These are phyloP conservation scores for Coemansia sp. DNA, from an alignment of 192 early-diverging fungal species.

Conservation along the genomic window DNA sequence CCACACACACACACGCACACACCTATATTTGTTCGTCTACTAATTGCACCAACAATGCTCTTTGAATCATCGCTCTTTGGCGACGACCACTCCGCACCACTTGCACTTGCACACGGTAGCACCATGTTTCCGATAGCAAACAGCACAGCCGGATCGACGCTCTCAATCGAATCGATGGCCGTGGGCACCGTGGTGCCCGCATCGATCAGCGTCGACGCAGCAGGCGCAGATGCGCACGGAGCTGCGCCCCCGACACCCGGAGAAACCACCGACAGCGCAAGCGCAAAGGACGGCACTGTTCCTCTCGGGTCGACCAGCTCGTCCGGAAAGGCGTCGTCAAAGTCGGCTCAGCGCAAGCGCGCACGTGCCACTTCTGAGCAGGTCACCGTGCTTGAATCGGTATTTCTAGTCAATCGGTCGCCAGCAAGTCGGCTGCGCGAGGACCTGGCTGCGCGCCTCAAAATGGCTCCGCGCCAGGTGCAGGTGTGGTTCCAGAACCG, in stretches of 20 bases:
- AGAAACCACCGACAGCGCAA: neutral
- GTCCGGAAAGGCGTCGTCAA: constrained; percentile 4
- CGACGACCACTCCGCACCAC: constrained; percentile 11
- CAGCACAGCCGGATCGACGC: constrained; percentile 2
- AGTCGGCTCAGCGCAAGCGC: constrained; percentile 53
- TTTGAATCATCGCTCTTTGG: constrained; percentile 11
- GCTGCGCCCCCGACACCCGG: neutral
- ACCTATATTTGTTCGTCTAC: neutral
- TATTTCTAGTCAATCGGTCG: constrained; percentile 66
- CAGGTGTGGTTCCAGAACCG: constrained; percentile 89
- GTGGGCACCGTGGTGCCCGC: neutral
- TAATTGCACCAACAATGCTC: constrained; percentile 6
- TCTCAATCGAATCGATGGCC: constrained; percentile 1
- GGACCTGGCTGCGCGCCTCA: constrained; percentile 59
- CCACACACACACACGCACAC: neutral
- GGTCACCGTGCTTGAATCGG: constrained; percentile 64
- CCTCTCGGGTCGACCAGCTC: constrained; percentile 8
- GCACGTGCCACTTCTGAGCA: constrained; percentile 69
- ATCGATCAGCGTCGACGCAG: neutral
- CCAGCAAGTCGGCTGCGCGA: constrained; percentile 64
- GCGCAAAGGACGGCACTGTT: neutral
- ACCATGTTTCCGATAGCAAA: constrained; percentile 12
- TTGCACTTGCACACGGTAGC: constrained; percentile 4
- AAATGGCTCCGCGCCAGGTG: constrained; percentile 71
- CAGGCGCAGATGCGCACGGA: neutral